Evolutionary conservation across 306 rosid genomes (phyloP), one percentile per base, ranked within the genome.

Genomic region (Lablab purpureus): DNA sequence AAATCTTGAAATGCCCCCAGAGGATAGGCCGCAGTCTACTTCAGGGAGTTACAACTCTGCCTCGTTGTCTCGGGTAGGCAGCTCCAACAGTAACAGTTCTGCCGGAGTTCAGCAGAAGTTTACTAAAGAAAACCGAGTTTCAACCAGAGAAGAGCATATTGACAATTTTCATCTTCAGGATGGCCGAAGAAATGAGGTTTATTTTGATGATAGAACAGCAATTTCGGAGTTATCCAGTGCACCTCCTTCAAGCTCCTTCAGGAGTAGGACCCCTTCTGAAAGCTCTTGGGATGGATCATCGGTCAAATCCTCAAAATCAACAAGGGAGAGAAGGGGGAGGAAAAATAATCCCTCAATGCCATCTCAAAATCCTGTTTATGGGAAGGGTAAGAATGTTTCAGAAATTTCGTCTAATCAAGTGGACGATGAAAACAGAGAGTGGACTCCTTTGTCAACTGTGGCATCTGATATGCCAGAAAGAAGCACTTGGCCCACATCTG

Each of bases 231-330:
- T 72, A 76, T 80, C 92, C 7, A 81, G 84, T 54, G 76, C 80
- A 3, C 76, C 87, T 9, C 82, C 86, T 83, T 73, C 91, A 41
- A 88, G 90, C 82, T 81, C 91, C 55, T 58, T 75, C 55, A 89
- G 89, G 77, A 91, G 94, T 84, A 93, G 88, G 84, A 89, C 88
- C 78, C 27, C 97, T 55, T 87, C 96, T 2, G 99, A 93, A 84
- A 93, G 90, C 88, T 90, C 98, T 49, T 93, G 96, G 98, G 99
- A 96, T 76, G 99, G 95, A 71, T 90, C 87, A 5, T 82, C 91
- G 2, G 92, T 78, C 41, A 96, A 88, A 87, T 87, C 87, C 83
- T 87, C 94, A 66, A 96, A 88, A 83, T 88, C 96, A 75, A 80
- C 90, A 3, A 90, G 90, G 89, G 99, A 93, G 30, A 93, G 80